These are phyloP conservation scores for Ophiosphaerella herpotricha DNA, from an alignment of 2,329 filamentous ascomycete species.

Conservation along the genomic window DNA sequence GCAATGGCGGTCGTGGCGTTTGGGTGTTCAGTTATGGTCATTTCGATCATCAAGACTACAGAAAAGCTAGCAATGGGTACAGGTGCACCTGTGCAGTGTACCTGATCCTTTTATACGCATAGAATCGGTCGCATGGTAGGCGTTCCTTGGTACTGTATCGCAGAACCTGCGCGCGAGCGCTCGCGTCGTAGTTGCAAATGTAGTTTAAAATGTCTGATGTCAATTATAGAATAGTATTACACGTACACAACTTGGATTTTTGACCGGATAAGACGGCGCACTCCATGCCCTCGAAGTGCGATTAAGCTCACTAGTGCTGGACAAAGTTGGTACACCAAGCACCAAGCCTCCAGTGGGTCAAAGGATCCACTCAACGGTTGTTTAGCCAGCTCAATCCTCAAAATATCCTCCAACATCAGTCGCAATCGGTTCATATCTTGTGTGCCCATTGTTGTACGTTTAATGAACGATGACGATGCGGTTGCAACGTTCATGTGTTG, in stretches of 20 bases:
- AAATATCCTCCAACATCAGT: not conserved
- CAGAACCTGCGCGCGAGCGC: conserved; percentile 6
- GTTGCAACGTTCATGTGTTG: conserved; percentile 2
- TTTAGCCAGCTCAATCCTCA: not conserved
- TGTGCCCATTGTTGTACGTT: not conserved
- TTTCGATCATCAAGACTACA: conserved; percentile 50
- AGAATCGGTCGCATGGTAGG: conserved; percentile 25
- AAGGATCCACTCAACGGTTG: conserved; percentile 20
- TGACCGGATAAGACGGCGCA: conserved; percentile 16
- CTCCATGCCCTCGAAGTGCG: conserved; percentile 2
- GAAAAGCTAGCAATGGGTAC: conserved; percentile 31
- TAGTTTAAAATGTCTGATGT: not conserved
- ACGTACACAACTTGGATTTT: not conserved
- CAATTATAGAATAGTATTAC: too few species aligned
- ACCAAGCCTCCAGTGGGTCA: conserved; percentile 11
- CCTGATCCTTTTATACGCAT: conserved; percentile 25
- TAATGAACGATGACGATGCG: conserved; percentile 11
- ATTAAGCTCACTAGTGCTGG: conserved; percentile 28
- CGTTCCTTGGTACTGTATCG: conserved; percentile 10
- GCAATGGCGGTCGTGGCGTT: conserved; percentile 75
- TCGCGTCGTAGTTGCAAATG: not conserved
- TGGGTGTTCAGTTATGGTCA: conserved; percentile 78
- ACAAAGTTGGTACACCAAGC: conserved; percentile 5
- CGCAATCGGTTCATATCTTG: not conserved
- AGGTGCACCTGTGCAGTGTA: conserved; percentile 29